phyloP scores from a whole-genome alignment of 2,329 filamentous ascomycete genomes.

The Cercospora berteroae region DNA sequence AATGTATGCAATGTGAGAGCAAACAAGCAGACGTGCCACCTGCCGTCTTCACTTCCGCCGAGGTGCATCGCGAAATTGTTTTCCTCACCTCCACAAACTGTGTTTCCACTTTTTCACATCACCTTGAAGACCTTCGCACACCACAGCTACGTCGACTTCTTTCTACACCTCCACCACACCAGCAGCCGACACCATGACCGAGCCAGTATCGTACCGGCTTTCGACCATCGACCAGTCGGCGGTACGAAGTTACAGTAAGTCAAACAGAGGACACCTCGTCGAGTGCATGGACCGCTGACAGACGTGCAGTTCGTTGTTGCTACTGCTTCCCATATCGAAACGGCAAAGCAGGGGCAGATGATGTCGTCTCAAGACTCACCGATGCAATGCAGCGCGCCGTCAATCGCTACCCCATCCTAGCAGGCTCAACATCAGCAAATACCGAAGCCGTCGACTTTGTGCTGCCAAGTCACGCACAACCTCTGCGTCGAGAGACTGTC shows the following conservation, averaged over 20 bases:
- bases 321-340: slow-evolving; percentile 23
- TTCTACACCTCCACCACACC: not conserved
- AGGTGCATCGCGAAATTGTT: not conserved
- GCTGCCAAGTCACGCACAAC: not conserved
- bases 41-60: not conserved
- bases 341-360: not conserved
- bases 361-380: slow-evolving; percentile 13
- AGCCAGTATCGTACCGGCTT: slow-evolving; percentile 18
- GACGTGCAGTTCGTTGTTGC: slow-evolving; percentile 16
- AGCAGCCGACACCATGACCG: slow-evolving; percentile 16
- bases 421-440: slow-evolving; percentile 1
- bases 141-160: not conserved
- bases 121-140: not conserved
- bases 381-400: slow-evolving; percentile 18
- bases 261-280: not conserved
- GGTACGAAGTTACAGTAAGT: slow-evolving; percentile 20
- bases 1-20: not conserved
- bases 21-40: not conserved
- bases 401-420: slow-evolving; percentile 18
- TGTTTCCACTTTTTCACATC: not conserved
- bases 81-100: not conserved
- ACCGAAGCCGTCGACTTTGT: not conserved
- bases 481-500: not conserved
- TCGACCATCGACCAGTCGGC: slow-evolving; percentile 28
- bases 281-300: not conserved